phyloP scores from a whole-genome alignment of 306 rosid genomes.

The Mimosa pudica region DNA sequence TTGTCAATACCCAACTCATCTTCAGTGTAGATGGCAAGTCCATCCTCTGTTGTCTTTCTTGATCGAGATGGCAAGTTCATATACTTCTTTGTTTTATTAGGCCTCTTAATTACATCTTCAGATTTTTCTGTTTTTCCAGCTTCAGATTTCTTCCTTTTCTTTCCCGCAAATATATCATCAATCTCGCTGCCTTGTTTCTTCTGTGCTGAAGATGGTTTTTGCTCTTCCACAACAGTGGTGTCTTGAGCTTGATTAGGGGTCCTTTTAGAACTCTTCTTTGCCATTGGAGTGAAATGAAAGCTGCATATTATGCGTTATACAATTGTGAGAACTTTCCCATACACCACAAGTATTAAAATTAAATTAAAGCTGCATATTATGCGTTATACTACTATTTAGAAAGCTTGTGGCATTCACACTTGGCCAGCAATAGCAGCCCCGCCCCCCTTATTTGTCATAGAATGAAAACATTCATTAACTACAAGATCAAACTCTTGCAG shows the following conservation, averaged over 20 bases:
- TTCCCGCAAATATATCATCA: slow-evolving; percentile 70
- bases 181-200: slow-evolving; percentile 55
- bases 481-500: neutral
- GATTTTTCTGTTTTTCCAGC: slow-evolving; percentile 21
- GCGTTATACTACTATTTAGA: neutral
- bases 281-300: slow-evolving; percentile 40
- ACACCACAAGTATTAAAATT: neutral
- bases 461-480: neutral
- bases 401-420: neutral
- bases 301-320: slow-evolving; percentile 28
- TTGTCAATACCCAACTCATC: slow-evolving; percentile 67
- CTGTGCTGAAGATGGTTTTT: slow-evolving; percentile 35
- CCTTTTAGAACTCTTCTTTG: slow-evolving; percentile 33
- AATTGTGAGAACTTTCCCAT: neutral
- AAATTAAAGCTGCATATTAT: slow-evolving; percentile 40
- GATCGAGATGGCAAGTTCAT: slow-evolving; percentile 27
- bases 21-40: slow-evolving; percentile 61
- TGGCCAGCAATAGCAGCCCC: neutral
- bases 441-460: neutral
- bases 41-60: slow-evolving; percentile 61
- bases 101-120: neutral
- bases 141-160: slow-evolving; percentile 60
- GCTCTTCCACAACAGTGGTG: slow-evolving; percentile 36
- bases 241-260: slow-evolving; percentile 36
- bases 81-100: too few relatives aligned